These are phyloP conservation scores for Panicum virgatum DNA, from an alignment of 202 grass and related monocot genomes.

Conservation along the genomic window DNA sequence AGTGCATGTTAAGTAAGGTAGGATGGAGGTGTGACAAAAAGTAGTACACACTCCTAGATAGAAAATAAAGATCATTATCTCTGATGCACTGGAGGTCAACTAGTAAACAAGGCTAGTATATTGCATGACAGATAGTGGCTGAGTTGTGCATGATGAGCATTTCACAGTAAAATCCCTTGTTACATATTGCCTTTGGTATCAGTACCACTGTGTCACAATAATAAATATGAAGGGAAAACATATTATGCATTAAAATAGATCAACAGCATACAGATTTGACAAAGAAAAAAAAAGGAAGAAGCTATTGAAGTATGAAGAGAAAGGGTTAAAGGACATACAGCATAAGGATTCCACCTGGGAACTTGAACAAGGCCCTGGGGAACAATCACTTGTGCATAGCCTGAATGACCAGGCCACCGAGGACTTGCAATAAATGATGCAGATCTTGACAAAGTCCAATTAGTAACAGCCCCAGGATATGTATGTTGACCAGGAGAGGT, in stretches of 20 bases:
- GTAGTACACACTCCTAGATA: neutral
- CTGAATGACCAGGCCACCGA: constrained; percentile 88
- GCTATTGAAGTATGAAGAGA: neutral
- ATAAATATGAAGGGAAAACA: neutral
- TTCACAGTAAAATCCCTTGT: neutral
- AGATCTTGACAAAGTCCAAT: constrained; percentile 67
- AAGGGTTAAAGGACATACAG: constrained; percentile 57
- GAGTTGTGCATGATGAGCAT: neutral
- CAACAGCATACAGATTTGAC: neutral
- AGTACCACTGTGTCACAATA: neutral
- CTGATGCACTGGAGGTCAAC: constrained; percentile 1
- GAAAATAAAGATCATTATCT: neutral
- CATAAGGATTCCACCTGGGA: constrained; percentile 72
- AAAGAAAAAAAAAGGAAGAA: neutral
- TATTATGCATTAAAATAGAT: neutral
- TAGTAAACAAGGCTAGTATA: constrained; percentile 18
- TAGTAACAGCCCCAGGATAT: constrained; percentile 66
- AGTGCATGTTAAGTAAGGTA: neutral
- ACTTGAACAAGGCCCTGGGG: constrained; percentile 86
- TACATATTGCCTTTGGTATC: neutral
- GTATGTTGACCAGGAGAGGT: constrained; percentile 56
- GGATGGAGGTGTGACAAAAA: neutral
- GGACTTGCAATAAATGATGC: constrained; percentile 84
- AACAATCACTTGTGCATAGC: constrained; percentile 88
- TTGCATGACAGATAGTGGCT: neutral